These are phyloP conservation scores for Lasiosphaeria ovina DNA, from an alignment of 495 filamentous ascomycete species.

Conservation along the genomic window DNA sequence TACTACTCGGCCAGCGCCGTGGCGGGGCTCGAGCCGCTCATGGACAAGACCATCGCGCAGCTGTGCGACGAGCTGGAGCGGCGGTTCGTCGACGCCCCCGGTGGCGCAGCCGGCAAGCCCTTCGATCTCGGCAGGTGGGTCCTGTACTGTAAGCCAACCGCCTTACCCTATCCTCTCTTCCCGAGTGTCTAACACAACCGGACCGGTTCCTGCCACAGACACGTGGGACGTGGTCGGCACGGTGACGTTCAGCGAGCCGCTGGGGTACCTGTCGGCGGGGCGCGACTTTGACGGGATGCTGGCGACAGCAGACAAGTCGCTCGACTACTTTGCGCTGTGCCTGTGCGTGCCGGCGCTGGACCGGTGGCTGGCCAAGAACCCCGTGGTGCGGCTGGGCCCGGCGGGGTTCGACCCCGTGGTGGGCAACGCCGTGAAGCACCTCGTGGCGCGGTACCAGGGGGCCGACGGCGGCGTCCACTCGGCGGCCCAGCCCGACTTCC, in stretches of 20 bases:
- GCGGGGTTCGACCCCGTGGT: slow-evolving; percentile 21
- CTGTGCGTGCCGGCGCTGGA: slow-evolving; percentile 50
- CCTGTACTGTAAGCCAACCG: slow-evolving; percentile 20
- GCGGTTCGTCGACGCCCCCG: slow-evolving; percentile 26
- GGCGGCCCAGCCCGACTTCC: slow-evolving; percentile 21
- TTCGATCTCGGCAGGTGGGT: slow-evolving; percentile 38
- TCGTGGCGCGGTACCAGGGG: slow-evolving; percentile 18
- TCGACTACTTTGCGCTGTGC: slow-evolving; percentile 42
- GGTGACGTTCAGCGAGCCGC: slow-evolving; percentile 36
- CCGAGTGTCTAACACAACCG: not conserved
- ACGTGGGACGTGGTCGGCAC: slow-evolving; percentile 37
- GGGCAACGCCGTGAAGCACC: slow-evolving; percentile 12
- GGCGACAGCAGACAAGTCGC: slow-evolving; percentile 37
- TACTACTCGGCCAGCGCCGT: slow-evolving; percentile 34
- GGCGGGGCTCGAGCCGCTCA: slow-evolving; percentile 33
- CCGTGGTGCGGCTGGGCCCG: slow-evolving; percentile 34
- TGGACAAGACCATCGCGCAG: slow-evolving; percentile 32
- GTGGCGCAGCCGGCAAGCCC: slow-evolving; percentile 11
- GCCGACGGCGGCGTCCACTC: slow-evolving; percentile 18
- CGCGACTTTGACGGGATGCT: slow-evolving; percentile 39
- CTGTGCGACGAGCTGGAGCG: slow-evolving; percentile 34
- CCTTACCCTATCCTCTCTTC: not conserved
- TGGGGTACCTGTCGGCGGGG: slow-evolving; percentile 40
- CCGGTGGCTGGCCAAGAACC: slow-evolving; percentile 47
- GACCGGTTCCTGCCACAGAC: slow-evolving; percentile 22